Evolutionary conservation across 768 basidiomycete genomes (phyloP).

Genomic region (Lepiota brunneoincarnata): DNA sequence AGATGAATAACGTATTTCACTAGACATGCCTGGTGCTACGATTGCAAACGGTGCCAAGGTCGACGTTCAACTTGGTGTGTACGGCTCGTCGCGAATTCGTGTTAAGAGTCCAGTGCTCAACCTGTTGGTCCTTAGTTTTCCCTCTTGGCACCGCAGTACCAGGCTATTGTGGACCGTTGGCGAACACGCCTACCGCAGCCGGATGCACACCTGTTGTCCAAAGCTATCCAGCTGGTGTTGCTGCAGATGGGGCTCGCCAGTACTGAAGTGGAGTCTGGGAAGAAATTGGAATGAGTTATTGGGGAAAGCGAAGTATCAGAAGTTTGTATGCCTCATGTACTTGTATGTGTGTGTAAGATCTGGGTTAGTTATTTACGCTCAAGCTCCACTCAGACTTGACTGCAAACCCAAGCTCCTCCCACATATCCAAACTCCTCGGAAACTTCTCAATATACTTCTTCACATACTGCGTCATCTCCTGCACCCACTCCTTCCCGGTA

Average conservation of each 20-base stretch:
- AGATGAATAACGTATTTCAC: background rate
- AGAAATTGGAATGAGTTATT: too few species aligned
- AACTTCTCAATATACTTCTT: slow-evolving; percentile 18
- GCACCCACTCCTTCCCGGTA: slow-evolving; percentile 28
- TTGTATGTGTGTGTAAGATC: too few species aligned
- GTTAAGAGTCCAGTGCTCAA: too few species aligned
- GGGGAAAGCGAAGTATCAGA: too few species aligned
- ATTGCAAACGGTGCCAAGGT: background rate
- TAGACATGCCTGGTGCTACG: background rate
- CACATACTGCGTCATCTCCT: slow-evolving; percentile 23
- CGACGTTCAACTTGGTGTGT: background rate
- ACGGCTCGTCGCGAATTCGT: background rate
- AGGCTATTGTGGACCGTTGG: background rate
- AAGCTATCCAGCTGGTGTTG: too few species aligned
- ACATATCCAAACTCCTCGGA: slow-evolving; percentile 16
- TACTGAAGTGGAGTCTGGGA: too few species aligned
- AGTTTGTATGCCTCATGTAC: too few species aligned
- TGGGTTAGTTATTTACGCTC: too few species aligned
- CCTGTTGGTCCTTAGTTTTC: background rate
- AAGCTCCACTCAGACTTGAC: slow-evolving; percentile 7
- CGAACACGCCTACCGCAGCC: background rate
- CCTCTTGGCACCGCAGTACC: background rate
- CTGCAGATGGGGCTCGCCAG: too few species aligned
- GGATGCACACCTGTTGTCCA: background rate
- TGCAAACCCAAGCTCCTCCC: slow-evolving; percentile 21